These are phyloP conservation scores for Talaromyces sp. DNA, from an alignment of 2,329 filamentous ascomycete species.

Conservation along the genomic window DNA sequence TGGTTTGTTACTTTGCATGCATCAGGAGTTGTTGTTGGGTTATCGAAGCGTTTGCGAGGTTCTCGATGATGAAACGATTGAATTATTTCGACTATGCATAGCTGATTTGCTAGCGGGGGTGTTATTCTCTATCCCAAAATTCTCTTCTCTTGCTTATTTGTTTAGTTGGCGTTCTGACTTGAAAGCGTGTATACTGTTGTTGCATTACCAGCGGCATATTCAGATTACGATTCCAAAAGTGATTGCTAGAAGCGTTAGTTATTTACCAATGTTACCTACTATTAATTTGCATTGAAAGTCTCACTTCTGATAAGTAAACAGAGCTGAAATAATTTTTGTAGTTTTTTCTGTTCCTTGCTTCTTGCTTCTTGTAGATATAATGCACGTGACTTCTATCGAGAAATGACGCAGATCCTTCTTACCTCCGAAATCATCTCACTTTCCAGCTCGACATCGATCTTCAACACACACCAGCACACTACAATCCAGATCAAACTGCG, in stretches of 20 bases:
- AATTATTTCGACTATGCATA: neutral
- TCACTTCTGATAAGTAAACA: neutral
- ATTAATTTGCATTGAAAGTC: neutral
- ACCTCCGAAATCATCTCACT: neutral
- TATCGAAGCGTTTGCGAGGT: conserved; percentile 11
- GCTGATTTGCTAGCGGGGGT: neutral
- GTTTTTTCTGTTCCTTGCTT: neutral
- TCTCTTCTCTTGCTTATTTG: neutral
- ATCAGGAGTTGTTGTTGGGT: conserved; percentile 11
- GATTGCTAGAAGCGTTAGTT: neutral
- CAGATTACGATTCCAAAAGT: neutral
- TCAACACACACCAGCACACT: no score
- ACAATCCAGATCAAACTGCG: neutral
- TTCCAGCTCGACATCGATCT: neutral
- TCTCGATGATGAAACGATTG: neutral
- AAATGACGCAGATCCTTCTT: neutral
- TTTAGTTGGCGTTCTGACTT: neutral
- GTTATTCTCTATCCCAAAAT: neutral
- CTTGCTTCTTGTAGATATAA: neutral
- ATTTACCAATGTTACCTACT: neutral
- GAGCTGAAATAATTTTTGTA: neutral
- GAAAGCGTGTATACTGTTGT: neutral
- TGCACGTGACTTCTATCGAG: neutral
- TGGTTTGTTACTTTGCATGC: conserved; percentile 16
- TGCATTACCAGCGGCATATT: neutral